phyloP scores from a whole-genome alignment of 1,284 basidiomycete genomes.

The Microbotryum intermedium region DNA sequence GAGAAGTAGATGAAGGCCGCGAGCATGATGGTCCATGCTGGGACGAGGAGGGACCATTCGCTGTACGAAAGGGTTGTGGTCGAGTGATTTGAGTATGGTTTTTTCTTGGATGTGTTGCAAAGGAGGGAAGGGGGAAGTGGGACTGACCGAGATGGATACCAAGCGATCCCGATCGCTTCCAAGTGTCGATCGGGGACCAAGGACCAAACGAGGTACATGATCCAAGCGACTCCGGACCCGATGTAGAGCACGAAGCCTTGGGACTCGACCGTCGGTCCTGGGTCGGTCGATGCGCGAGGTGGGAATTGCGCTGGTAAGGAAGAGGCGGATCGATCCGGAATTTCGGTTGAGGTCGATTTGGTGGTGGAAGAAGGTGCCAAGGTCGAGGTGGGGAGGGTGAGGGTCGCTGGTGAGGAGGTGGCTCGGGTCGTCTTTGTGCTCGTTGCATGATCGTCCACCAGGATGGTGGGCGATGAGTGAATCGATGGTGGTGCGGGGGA shows the following conservation, averaged over 20 bases:
- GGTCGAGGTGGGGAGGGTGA: not conserved
- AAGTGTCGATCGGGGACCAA: conserved; percentile 21
- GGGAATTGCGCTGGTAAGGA: conserved; percentile 28
- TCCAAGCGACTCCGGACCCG: conserved; percentile 19
- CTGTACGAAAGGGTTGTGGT: conserved; percentile 9
- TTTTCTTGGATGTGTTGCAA: not conserved
- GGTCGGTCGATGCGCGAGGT: conserved; percentile 21
- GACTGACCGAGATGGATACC: conserved; percentile 31
- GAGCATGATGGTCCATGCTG: conserved; percentile 32
- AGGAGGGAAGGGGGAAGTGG: not conserved
- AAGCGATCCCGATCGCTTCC: conserved; percentile 25
- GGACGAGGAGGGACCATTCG: conserved; percentile 33
- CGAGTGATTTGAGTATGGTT: too few species aligned
- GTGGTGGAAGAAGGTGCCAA: not conserved
- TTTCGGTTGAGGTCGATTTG: not conserved
- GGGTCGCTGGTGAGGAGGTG: not conserved
- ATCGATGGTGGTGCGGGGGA: not conserved
- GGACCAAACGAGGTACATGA: conserved; percentile 29
- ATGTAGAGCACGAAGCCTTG: conserved; percentile 34
- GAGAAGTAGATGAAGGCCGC: conserved; percentile 30
- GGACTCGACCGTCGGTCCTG: conserved; percentile 25
- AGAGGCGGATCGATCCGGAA: conserved; percentile 10
- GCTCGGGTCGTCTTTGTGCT: not conserved
- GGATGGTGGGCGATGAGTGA: not conserved
- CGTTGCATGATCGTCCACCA: not conserved